These are phyloP conservation scores for Tuber calosporum DNA, from an alignment of 495 filamentous ascomycete species.

Conservation along the genomic window DNA sequence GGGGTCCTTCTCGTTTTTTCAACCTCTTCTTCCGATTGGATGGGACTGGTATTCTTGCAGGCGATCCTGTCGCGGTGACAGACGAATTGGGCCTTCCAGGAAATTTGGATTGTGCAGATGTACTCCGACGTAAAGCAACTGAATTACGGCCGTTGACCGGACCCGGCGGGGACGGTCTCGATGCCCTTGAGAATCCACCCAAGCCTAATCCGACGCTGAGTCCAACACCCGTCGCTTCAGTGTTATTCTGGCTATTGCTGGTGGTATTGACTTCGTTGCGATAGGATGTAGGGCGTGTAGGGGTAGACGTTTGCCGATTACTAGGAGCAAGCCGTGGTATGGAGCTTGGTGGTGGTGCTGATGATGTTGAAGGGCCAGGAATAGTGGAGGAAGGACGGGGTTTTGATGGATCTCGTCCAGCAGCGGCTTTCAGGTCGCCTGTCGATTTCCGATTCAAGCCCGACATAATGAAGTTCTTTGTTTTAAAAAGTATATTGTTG, in stretches of 20 bases:
- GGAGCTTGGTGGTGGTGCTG: slow-evolving; percentile 7
- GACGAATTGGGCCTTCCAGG: not conserved
- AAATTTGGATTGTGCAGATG: not conserved
- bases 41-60: not conserved
- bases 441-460: slow-evolving; percentile 6
- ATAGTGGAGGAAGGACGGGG: slow-evolving; percentile 10
- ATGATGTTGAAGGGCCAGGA: slow-evolving; percentile 1
- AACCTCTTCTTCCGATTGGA: not conserved
- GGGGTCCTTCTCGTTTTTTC: slow-evolving; percentile 2
- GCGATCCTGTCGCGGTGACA: not conserved
- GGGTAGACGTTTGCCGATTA: slow-evolving; percentile 5
- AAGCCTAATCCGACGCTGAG: slow-evolving; percentile 19
- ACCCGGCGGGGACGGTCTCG: slow-evolving; percentile 19
- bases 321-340: slow-evolving; percentile 9
- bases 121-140: slow-evolving; percentile 11
- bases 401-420: slow-evolving; percentile 17
- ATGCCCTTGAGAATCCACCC: not conserved
- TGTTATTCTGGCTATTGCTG: not conserved
- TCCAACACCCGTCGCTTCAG: slow-evolving; percentile 9
- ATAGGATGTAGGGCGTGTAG: not conserved
- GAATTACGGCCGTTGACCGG: slow-evolving; percentile 6
- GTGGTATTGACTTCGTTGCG: not conserved
- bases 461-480: slow-evolving; percentile 24
- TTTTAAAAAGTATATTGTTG: slow-evolving; percentile 6
- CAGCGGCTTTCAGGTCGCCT: slow-evolving; percentile 15